A percentile compares a stretch with the other conserved stretches of the same genome.
Conservation (phyloP, 495 filamentous ascomycete genomes). For the Penicillium arizonense region DNA sequence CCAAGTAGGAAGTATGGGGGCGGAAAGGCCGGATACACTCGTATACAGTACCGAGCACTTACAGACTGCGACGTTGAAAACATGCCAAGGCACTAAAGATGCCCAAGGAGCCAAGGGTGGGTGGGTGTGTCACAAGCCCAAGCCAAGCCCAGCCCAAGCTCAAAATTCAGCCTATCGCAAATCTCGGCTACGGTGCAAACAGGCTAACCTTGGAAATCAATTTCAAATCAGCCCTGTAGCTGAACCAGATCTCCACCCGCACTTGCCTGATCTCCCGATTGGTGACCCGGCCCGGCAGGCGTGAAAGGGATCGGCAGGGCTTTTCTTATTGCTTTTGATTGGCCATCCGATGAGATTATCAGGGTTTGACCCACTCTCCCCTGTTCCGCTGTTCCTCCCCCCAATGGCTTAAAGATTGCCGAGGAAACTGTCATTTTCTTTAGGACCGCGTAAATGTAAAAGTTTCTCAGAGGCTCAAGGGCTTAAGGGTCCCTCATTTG, state of each 20-base stretch:
- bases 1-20: no score
- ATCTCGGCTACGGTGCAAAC: no score
- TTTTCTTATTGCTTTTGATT: slow-evolving; percentile 4
- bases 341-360: slow-evolving; percentile 1
- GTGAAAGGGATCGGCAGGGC: slow-evolving; percentile 1
- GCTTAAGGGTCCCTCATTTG: not conserved
- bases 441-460: not conserved
- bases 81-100: no score
- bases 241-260: slow-evolving; percentile 2
- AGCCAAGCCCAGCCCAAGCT: no score
- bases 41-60: no score
- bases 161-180: no score
- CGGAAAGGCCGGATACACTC: no score
- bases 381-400: slow-evolving; percentile 1
- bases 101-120: no score
- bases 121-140: no score
- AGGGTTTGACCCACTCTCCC: slow-evolving; percentile 6
- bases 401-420: not conserved
- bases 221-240: no score
- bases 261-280: slow-evolving; percentile 1
- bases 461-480: slow-evolving; percentile 2
- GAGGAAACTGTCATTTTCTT: slow-evolving; percentile 2
- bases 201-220: no score
- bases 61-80: no score
- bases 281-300: slow-evolving; percentile 1